phyloP scores from a whole-genome alignment of 1,139 yeast species.

The Scheffersomyces titani region DNA sequence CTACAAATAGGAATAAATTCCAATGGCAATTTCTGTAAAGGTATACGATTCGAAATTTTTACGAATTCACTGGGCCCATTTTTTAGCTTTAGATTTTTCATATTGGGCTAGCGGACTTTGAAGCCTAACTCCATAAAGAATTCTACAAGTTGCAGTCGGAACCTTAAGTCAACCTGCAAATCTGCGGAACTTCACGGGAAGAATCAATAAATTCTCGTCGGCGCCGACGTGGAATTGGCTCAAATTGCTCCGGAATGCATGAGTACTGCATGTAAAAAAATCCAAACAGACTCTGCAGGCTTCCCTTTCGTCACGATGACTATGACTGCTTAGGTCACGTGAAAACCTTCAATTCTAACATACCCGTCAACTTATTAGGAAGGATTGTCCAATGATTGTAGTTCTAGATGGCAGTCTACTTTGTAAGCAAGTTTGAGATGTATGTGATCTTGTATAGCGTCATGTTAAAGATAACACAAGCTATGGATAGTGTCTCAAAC shows the following conservation, averaged over 20 bases:
- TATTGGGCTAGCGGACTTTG: neutral
- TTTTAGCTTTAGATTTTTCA: no score
- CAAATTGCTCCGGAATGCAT: neutral
- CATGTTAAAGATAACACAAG: no score
- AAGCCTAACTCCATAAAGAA: neutral
- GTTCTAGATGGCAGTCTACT: no score
- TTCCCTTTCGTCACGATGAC: neutral
- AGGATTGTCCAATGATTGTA: neutral
- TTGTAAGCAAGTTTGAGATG: neutral
- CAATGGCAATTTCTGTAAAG: neutral
- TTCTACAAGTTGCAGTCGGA: neutral
- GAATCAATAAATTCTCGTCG: neutral
- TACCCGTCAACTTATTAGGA: neutral
- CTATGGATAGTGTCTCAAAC: no score
- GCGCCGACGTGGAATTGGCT: neutral
- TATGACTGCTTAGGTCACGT: neutral
- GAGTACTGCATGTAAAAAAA: neutral
- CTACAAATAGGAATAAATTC: neutral
- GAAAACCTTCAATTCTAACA: neutral
- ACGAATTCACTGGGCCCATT: neutral
- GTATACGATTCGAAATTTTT: no score
- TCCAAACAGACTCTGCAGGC: neutral
- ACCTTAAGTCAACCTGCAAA: neutral
- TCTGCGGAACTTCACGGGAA: neutral
- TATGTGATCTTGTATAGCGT: no score